Evolutionary conservation across 345 rosid species (phyloP).

Genomic region (Hevea brasiliensis): DNA sequence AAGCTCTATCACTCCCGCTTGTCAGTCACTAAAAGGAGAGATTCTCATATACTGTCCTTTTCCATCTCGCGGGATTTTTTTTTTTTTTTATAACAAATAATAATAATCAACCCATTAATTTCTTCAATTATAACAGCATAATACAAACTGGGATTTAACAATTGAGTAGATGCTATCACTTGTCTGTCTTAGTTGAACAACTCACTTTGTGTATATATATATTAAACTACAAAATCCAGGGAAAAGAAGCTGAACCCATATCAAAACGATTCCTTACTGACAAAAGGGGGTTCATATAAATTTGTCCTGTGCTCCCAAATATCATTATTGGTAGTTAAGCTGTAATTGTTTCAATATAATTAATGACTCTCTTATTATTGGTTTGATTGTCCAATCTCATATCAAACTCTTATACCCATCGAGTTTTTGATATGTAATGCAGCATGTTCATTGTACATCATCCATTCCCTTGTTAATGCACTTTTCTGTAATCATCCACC

Average conservation of each 20-base stretch:
- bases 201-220: not conserved
- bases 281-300: not conserved
- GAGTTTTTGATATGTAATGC: too few species aligned
- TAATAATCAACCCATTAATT: not conserved
- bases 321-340: not conserved
- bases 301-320: not conserved
- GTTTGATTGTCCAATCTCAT: not conserved
- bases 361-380: not conserved
- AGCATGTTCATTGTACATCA: not conserved
- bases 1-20: conserved; percentile 16
- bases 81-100: not conserved
- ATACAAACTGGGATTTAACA: not conserved
- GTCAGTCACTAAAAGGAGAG: conserved; percentile 25
- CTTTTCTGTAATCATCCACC: too few species aligned
- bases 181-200: not conserved
- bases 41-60: conserved; percentile 26
- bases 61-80: conserved; percentile 15
- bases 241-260: not conserved
- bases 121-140: conserved; percentile 10
- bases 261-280: too few species aligned
- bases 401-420: not conserved
- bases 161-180: not conserved
- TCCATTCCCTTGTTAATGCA: not conserved
- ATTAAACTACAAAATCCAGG: not conserved
- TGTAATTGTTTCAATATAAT: not conserved